Conservation (phyloP, 1,284 basidiomycete genomes). For the Kwoniella shivajii region DNA sequence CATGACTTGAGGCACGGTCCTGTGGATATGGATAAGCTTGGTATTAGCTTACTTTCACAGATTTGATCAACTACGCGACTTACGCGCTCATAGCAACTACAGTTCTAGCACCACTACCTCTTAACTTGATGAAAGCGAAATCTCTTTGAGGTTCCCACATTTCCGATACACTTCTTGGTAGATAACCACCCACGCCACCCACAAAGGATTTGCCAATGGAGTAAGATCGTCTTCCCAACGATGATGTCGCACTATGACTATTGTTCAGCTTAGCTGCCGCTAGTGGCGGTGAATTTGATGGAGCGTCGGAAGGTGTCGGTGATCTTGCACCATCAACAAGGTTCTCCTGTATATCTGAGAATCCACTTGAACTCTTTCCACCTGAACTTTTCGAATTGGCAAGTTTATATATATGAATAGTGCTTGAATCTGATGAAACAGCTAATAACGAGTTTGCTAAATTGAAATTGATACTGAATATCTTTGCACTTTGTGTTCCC, state of each 20-base stretch:
- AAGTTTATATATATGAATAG: conserved; percentile 95
- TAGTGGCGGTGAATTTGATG: conserved; percentile 31
- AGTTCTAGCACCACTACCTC: conserved; percentile 68
- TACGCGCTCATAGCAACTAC: conserved; percentile 84
- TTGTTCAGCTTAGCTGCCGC: conserved; percentile 14
- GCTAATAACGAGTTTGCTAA: conserved; percentile 78
- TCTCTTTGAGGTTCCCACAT: conserved; percentile 97
- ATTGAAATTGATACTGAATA: conserved; percentile 93
- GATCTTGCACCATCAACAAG: conserved; percentile 23
- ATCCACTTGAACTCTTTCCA: background rate
- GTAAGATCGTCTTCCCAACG: conserved; percentile 63
- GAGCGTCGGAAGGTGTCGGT: conserved; percentile 36
- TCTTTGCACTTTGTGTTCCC: conserved; percentile 81
- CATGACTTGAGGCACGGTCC: conserved; percentile 95
- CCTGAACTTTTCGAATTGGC: conserved; percentile 30
- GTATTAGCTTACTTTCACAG: background rate
- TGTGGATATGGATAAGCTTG: conserved; percentile 38
- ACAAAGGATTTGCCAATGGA: conserved; percentile 78
- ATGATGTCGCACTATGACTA: conserved; percentile 35
- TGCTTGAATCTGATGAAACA: conserved; percentile 89
- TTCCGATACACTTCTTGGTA: conserved; percentile 88
- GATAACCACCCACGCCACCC: conserved; percentile 81
- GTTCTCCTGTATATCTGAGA: conserved; percentile 3
- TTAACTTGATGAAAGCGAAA: conserved; percentile 88
- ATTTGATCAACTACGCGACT: conserved; percentile 45